phyloP scores from a whole-genome alignment of 805 yeast species.

The Candida easanensis region DNA sequence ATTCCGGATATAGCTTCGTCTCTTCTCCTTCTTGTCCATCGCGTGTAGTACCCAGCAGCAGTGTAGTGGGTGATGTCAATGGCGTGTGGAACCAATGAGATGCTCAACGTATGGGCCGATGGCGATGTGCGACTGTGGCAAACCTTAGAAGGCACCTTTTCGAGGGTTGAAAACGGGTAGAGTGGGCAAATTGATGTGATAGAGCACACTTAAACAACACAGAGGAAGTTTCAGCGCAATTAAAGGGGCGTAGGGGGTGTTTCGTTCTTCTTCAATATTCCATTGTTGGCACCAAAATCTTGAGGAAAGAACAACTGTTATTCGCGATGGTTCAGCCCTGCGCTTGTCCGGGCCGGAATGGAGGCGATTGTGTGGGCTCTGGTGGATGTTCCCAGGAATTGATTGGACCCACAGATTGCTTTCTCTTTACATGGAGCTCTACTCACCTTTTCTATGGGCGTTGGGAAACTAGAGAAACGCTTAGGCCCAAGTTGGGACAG shows the following conservation, averaged over 20 bases:
- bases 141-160: neutral
- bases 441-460: too few relatives aligned
- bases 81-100: neutral
- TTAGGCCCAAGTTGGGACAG: too few relatives aligned
- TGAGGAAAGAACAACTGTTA: too few relatives aligned
- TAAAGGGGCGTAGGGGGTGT: neutral
- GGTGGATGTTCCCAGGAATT: too few relatives aligned
- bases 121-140: neutral
- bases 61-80: neutral
- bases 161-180: neutral
- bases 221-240: neutral
- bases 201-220: neutral
- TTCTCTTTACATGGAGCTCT: too few relatives aligned
- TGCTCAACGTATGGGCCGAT: neutral
- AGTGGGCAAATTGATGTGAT: neutral
- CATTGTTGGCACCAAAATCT: neutral
- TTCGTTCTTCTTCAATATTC: neutral
- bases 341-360: too few relatives aligned
- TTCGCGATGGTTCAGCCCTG: too few relatives aligned
- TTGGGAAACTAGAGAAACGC: too few relatives aligned
- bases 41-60: neutral
- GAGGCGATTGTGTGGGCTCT: too few relatives aligned
- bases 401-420: too few relatives aligned
- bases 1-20: conserved; percentile 24
- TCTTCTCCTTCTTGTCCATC: conserved; percentile 19